A percentile compares a stretch with the other conserved stretches of the same genome.
phyloP scores from a whole-genome alignment of 2,329 filamentous ascomycete genomes.

The Dactylella cylindrospora region DNA sequence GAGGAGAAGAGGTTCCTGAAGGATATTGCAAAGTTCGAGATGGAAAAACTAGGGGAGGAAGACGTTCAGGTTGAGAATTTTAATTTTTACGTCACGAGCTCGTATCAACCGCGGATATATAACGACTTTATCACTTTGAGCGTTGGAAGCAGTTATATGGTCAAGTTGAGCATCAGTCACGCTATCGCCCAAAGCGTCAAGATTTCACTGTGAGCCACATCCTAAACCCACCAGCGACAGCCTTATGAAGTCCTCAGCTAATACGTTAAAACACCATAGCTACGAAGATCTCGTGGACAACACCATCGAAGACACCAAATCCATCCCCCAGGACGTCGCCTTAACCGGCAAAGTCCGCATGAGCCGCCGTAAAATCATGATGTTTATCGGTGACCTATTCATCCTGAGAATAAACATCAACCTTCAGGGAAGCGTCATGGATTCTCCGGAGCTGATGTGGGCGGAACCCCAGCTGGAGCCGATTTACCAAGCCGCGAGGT shows the following conservation, averaged over 20 bases:
- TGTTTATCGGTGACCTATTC: conserved; percentile 98
- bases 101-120: conserved; percentile 98
- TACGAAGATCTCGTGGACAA: conserved; percentile 90
- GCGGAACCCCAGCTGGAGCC: conserved; percentile 95
- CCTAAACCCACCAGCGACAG: neutral
- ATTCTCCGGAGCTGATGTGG: conserved; percentile 98
- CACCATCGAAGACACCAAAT: conserved; percentile 89
- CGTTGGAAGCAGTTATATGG: conserved; percentile 97
- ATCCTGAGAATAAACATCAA: conserved; percentile 98
- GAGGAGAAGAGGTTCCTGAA: conserved; percentile 90
- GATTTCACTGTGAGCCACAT: conserved; percentile 20
- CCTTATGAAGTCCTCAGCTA: neutral
- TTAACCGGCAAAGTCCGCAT: conserved; percentile 88
- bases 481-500: conserved; percentile 90
- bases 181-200: conserved; percentile 95
- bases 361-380: conserved; percentile 88
- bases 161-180: conserved; percentile 93
- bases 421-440: conserved; percentile 91
- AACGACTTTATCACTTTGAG: conserved; percentile 97
- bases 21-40: conserved; percentile 90
- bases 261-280: conserved; percentile 7
- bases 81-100: conserved; percentile 98
- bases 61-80: conserved; percentile 96
- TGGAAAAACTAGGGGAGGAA: conserved; percentile 81
- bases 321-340: conserved; percentile 89